Base-by-base conservation (phyloP, 1,284 basidiomycete genomes). In the Microbotryomycetes sp. region DNA sequence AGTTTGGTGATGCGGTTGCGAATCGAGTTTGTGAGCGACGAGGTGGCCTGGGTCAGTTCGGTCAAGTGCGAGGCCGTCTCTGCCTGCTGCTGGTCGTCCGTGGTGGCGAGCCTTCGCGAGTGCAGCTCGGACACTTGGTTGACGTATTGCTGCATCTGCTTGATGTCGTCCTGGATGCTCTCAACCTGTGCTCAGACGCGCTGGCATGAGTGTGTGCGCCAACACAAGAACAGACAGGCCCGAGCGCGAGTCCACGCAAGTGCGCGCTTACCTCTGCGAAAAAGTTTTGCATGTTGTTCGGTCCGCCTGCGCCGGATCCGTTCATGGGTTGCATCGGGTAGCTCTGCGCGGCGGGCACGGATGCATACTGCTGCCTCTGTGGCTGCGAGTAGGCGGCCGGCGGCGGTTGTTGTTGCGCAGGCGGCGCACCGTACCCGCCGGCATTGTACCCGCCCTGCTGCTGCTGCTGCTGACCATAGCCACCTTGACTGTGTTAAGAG, bases 1-100 rank as follows among this genome's bases (percentile, higher is more conserved):
- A 72, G 62, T 51, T 60, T 58, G 58, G 68, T 69, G 62, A 72
- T 72, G 28, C 67, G 63, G 51, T 68, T 58, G 24, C 71, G 70
- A 58, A 72, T 64, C 45, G 55, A 53, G 62, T 72, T 72, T 30
- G 69, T 70, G 23, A 72, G 56, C 5, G 59, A 54, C 16, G 67
- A 61, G 24, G 71, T 72, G 21, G 64, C 54, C 26, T 59, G 52
- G 16, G 70, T 70, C 16, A 72, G 56, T 45, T 66, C 60, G 7
- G 57, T 52, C 23, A 72, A 59, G 30, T 70, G 65, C 6, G 59
- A 55, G 26, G 61, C 64, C 27, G 66, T 62, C 30, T 61, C 55
- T 16, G 68, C 59, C 31, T 69, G 57, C n/a, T 63, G 63, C 31
- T 63, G 61, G 49, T 71, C 68, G 61, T 67, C 67, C 26, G 69